Base-by-base conservation (phyloP, 331 rosid genomes). In the Malus hybrid region DNA sequence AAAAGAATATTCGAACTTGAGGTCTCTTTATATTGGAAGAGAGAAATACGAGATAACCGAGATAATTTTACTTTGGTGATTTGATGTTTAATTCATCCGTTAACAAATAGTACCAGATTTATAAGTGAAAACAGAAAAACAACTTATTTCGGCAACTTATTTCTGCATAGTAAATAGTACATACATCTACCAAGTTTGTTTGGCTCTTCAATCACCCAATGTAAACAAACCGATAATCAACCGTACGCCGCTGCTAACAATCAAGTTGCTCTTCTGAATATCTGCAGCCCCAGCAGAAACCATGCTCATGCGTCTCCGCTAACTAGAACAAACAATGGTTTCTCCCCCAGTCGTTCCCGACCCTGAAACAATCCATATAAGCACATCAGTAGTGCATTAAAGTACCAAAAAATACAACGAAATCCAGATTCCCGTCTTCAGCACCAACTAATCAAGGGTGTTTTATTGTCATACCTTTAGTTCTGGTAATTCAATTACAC, bases 401-500 rank as follows among this genome's bases (percentile, higher is more conserved):
- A 22, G 59, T 71, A 12, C 31, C 28, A 24, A 56, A 22, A 20
- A 34, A 22, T 10, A 10, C 46, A 39, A 39, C 13, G 46, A 39
- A 39, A 39, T 39, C 46, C 46, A 39, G 46, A 10, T 10, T 39
- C 46, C 46, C 46, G 4, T 39, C 13, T 39, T 39, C 46, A 1
- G 46, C 46, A 39, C 13, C 44, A 71, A 33, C 42, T 13, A 71
- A 55, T 13, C 32, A 7, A 71, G 22, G 33, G 3, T 33, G 76
- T 57, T 57, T 55, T 19, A 36, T 15, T 70, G 70, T 31, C 78
- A 20, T 86, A 94, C 99, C 97, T 92, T 89, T 39, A 94, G 84
- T 83, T 85, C 99, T 0, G 94, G 87, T 76, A 94, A 83, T 79
- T 89, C 97, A 56, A 94, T 90, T 36, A 94, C 96, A 59, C 97